Base-by-base conservation (phyloP, 164 flowering plant species). In the Chimonanthus salicifolius region DNA sequence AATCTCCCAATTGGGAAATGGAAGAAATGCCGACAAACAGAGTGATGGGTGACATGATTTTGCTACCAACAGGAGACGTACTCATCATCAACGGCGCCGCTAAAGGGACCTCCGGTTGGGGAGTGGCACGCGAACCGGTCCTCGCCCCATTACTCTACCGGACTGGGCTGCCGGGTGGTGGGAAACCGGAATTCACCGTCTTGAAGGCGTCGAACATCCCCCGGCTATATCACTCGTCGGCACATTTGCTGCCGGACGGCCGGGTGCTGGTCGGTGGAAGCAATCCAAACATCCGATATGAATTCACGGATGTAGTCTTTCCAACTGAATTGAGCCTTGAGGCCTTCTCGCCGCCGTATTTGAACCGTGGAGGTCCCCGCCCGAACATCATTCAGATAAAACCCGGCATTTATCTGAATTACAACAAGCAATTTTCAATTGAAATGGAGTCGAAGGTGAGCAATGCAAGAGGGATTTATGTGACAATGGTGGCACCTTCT, bases 401-500 rank as follows among this genome's bases (percentile, higher is more conserved):
- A 3, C 77, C 84, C 0, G 72, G 73, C 21, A 10, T 5, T 0
- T 18, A 64, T 10, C 4, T 84, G 6, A 6, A 21, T 2, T 84
- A 87, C n/a, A 70, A 65, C 13, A 72, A 78, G 48, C 65, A 6
- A 4, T 45, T 84, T 33, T 3, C 73, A 0, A 5, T 84, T 7
- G 67, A 46, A 6, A 82, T 83, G 64, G 11, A 20, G 49, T 1
- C 71, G 7, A 58, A 10, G 20, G 16, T 16, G n/a, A 11, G 0
- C 5, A 58, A 8, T 5, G 1, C 60, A 49, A 46, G 45, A 65
- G 64, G 46, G 70, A 45, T 80, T 15, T 47, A 33, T 6, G 83
- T 90, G n/a, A 89, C 89, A 15, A 80, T 89, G 90, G 82, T 83
- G 58, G 88, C 92, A 0, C 92, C 93, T 0, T 77, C 92, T 7